Evolutionary conservation across 805 yeast species (phyloP).

Genomic region (Metschnikowia aberdeeniae): DNA sequence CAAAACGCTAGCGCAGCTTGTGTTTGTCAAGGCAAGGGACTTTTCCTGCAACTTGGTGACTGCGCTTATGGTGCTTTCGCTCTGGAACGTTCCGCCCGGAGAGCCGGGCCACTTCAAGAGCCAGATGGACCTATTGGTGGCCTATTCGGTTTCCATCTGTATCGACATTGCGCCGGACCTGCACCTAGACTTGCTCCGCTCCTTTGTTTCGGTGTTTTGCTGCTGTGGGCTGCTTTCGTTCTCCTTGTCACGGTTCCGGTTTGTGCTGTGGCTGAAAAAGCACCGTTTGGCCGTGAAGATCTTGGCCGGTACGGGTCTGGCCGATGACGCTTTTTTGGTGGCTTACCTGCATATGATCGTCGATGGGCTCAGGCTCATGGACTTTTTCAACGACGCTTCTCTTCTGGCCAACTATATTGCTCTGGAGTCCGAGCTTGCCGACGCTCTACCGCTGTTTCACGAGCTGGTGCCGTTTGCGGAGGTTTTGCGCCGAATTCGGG

Average conservation of each 20-base stretch:
- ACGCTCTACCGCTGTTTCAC: not conserved
- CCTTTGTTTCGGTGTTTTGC: conserved; percentile 45
- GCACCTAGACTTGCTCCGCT: conserved; percentile 32
- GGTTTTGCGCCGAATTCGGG: not conserved
- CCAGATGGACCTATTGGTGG: conserved; percentile 46
- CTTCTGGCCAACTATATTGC: conserved; percentile 3
- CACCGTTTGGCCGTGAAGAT: conserved; percentile 33
- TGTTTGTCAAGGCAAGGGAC: conserved; percentile 40
- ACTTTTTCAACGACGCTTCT: conserved; percentile 24
- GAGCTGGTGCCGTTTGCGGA: not conserved
- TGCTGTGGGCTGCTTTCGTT: conserved; percentile 50
- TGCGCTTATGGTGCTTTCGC: conserved; percentile 41
- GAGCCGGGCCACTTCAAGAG: conserved; percentile 51
- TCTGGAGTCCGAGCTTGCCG: conserved; percentile 1
- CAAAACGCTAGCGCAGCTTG: conserved; percentile 40
- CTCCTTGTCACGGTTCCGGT: conserved; percentile 47
- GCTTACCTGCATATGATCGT: conserved; percentile 43
- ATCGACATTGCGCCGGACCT: conserved; percentile 38
- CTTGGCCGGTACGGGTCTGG: conserved; percentile 11
- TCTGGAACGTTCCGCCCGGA: conserved; percentile 53
- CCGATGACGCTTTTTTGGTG: conserved; percentile 31
- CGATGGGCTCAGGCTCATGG: conserved; percentile 48
- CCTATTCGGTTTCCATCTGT: conserved; percentile 44
- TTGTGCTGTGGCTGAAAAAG: conserved; percentile 45
- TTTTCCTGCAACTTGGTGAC: conserved; percentile 41